These are phyloP conservation scores for Rhododendron williamsianum DNA, from an alignment of 148 eudicot species.

Conservation along the genomic window DNA sequence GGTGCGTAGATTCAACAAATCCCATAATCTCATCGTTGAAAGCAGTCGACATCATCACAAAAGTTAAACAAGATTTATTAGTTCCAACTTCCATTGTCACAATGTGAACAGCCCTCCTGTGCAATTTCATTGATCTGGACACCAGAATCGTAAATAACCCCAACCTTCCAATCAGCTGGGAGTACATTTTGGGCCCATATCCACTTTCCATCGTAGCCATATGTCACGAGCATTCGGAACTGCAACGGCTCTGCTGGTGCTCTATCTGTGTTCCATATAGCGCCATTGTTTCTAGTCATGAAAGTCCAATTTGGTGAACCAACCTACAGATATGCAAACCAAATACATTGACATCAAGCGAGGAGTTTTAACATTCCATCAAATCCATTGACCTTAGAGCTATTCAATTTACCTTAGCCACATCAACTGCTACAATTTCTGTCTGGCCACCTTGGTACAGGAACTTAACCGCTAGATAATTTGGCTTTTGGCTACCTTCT, in stretches of 20 bases:
- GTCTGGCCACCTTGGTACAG: conserved; percentile 93
- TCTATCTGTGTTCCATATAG: conserved; percentile 60
- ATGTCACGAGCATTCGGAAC: conserved; percentile 53
- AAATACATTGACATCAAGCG: background rate
- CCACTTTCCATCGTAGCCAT: conserved; percentile 63
- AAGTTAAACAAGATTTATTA: conserved; percentile 8
- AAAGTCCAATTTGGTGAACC: conserved; percentile 46
- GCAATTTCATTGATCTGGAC: conserved; percentile 51
- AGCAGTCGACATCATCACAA: background rate
- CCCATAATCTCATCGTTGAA: too few relatives aligned
- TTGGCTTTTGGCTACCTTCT: conserved; percentile 57
- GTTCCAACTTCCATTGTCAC: conserved; percentile 38
- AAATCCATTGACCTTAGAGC: background rate
- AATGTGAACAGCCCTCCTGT: conserved; percentile 50
- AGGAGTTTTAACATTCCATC: background rate
- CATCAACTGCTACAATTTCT: conserved; percentile 59
- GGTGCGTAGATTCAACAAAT: too few relatives aligned
- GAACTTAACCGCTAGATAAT: conserved; percentile 60
- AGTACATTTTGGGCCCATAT: conserved; percentile 56
- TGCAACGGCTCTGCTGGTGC: conserved; percentile 63
- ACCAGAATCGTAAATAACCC: conserved; percentile 28
- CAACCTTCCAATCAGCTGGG: conserved; percentile 59
- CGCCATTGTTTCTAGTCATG: conserved; percentile 61
- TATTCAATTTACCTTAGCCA: conserved; percentile 41
- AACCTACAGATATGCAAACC: conserved; percentile 26